phyloP scores from a whole-genome alignment of 2,329 filamentous ascomycete genomes.

The Helotiales sp. region DNA sequence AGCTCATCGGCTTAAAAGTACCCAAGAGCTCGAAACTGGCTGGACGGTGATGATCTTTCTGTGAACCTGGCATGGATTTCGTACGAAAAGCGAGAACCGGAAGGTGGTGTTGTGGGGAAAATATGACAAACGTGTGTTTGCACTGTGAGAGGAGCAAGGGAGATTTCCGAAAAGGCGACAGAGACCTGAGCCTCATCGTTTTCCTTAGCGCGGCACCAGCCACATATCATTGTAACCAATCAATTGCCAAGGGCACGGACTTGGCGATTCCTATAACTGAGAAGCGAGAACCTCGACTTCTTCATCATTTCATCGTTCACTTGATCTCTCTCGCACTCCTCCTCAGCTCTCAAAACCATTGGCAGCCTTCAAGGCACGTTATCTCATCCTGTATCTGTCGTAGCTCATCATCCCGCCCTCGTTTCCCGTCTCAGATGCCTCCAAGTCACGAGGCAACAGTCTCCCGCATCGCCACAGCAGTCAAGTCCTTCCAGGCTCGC shows the following conservation, averaged over 20 bases:
- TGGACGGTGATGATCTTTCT: too few species aligned
- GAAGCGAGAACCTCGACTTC: background rate
- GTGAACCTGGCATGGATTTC: too few species aligned
- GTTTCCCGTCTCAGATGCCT: background rate
- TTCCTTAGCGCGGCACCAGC: background rate
- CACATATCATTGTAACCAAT: background rate
- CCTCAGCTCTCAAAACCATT: background rate
- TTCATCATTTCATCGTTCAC: background rate
- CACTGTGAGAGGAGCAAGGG: too few species aligned
- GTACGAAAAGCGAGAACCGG: too few species aligned
- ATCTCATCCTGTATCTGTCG: background rate
- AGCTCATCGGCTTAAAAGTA: too few species aligned
- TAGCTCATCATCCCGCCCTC: background rate
- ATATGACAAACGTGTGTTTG: too few species aligned
- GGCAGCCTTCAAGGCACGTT: background rate
- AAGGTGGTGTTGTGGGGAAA: too few species aligned
- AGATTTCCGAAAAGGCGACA: too few species aligned
- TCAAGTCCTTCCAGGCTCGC: constrained; percentile 47
- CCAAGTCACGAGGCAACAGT: constrained; percentile 46
- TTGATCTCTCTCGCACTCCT: background rate
- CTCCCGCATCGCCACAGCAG: constrained; percentile 43
- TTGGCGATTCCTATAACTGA: background rate
- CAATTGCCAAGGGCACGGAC: background rate
- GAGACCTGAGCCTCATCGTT: too few species aligned
- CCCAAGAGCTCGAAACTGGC: too few species aligned